Percentiles rank a stretch among this genome's conserved stretches.
Evolutionary conservation across 1,284 basidiomycete genomes (phyloP).

Genomic region (Marasmius tenuissimus): DNA sequence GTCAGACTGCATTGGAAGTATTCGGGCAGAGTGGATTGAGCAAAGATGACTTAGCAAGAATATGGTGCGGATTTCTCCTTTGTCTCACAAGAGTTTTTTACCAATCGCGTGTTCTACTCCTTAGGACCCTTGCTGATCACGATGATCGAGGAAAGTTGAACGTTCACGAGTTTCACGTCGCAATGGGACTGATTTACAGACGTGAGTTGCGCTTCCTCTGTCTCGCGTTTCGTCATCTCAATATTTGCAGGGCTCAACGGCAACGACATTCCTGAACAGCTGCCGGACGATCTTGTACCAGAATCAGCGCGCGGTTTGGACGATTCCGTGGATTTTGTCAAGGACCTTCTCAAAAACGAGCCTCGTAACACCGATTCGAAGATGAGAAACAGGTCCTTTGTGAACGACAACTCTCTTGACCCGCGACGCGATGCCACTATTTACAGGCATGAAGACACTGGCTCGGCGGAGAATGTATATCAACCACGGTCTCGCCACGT

Average conservation of each 20-base stretch:
- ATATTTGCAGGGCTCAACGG: slow-evolving; percentile 78
- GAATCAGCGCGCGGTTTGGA: slow-evolving; percentile 92
- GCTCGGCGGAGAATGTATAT: slow-evolving; percentile 68
- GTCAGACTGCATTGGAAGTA: slow-evolving; percentile 86
- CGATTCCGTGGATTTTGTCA: slow-evolving; percentile 89
- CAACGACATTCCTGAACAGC: slow-evolving; percentile 83
- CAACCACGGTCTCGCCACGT: slow-evolving; percentile 87
- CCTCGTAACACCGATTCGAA: slow-evolving; percentile 54
- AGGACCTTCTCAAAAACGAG: slow-evolving; percentile 89
- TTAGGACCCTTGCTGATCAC: slow-evolving; percentile 85
- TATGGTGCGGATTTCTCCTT: slow-evolving; percentile 68
- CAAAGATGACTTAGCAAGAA: slow-evolving; percentile 89
- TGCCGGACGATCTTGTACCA: slow-evolving; percentile 90
- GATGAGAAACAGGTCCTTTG: slow-evolving; percentile 73
- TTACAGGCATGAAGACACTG: slow-evolving; percentile 83
- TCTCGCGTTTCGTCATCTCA: slow-evolving; percentile 1
- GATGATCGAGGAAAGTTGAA: slow-evolving; percentile 94
- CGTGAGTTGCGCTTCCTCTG: slow-evolving; percentile 52
- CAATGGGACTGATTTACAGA: slow-evolving; percentile 98
- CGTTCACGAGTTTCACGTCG: slow-evolving; percentile 96
- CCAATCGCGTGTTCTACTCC: neutral
- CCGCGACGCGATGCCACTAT: slow-evolving; percentile 84
- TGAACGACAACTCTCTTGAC: slow-evolving; percentile 52
- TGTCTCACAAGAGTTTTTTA: neutral
- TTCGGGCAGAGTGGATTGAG: slow-evolving; percentile 93